Conservation (phyloP, 2,329 filamentous ascomycete genomes). For the Fusarium humuli region DNA sequence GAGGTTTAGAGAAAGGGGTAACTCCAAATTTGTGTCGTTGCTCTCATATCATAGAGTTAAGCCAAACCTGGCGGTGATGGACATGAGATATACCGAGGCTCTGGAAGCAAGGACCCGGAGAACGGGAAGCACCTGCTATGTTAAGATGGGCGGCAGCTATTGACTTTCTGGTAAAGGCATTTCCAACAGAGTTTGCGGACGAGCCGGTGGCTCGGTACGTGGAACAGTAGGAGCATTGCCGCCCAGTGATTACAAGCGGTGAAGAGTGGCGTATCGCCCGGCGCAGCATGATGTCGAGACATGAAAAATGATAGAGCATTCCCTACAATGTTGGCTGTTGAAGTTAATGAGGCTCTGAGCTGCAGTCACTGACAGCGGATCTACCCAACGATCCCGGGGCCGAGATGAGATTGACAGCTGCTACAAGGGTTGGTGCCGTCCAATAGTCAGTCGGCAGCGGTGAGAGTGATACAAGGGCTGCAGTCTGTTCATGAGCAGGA, state of each 20-base stretch:
- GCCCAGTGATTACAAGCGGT: slow-evolving; percentile 15
- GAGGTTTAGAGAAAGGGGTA: slow-evolving; percentile 32
- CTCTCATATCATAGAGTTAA: slow-evolving; percentile 23
- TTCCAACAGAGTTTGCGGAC: slow-evolving; percentile 37
- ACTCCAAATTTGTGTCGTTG: slow-evolving; percentile 6
- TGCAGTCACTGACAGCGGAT: slow-evolving; percentile 43
- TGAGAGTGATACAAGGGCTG: slow-evolving; percentile 19
- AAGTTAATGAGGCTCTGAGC: slow-evolving; percentile 36
- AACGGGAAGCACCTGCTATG: slow-evolving; percentile 28
- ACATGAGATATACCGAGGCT: slow-evolving; percentile 22
- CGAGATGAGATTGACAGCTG: slow-evolving; percentile 32
- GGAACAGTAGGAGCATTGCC: slow-evolving; percentile 6
- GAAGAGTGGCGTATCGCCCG: slow-evolving; percentile 8
- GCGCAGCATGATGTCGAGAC: not conserved
- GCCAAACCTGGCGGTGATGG: slow-evolving; percentile 23
- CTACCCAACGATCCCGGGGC: slow-evolving; percentile 38
- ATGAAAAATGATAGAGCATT: not conserved
- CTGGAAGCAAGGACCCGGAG: slow-evolving; percentile 28
- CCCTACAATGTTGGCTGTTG: not conserved
- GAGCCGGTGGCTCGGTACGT: slow-evolving; percentile 39
- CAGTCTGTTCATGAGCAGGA: slow-evolving; percentile 10
- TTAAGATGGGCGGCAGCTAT: slow-evolving; percentile 18
- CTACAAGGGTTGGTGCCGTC: slow-evolving; percentile 30
- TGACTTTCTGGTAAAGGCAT: slow-evolving; percentile 30
- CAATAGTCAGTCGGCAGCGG: slow-evolving; percentile 22